Evolutionary conservation across 495 filamentous ascomycete species (phyloP), one percentile per base, ranked within the genome.

Genomic region (Penicillium silybi): DNA sequence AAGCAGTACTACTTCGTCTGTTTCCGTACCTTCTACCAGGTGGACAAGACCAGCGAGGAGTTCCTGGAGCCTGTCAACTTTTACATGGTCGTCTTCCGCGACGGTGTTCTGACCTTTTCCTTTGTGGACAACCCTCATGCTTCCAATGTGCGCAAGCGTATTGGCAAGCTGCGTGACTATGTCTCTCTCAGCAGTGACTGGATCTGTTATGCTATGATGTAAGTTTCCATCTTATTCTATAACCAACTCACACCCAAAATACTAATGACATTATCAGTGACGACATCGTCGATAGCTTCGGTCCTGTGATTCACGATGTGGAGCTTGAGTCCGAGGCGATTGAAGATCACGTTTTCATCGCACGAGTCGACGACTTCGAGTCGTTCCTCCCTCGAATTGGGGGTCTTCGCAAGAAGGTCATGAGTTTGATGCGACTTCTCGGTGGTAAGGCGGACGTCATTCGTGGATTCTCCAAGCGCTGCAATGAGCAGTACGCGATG

Each of bases 191-290:
- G 88, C 51, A 90, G 89, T 56, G 93, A 98, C 67, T 98, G 93
- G 93, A 92, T 98, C 53, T 98, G 95, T 72, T 98, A 98, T 62
- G 93, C 93, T 27, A 82, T 98, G 72, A 98, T 98, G 87, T 90
- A 75, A 81, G 86, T 74, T 41, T 22, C 19, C 38, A 4, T 32
- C 35, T 19, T 16, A 10, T 55, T 41, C 44, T n/a, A 6, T 18
- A 17, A 2, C 13, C 20, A 17, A 72, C 42, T n/a, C 10, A 10
- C 22, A 72, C 42, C n/a, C 10, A 10, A 20, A 39, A 58, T 48
- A 58, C 52, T 58, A 56, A 55, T 44, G 6, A 23, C 4, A 18
- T 19, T 16, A 15, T 23, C 55, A 89, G 86, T 64, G 93, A 98
- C 69, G 88, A 98, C 66, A 98, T 98, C 58, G 95, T 97, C 56